Base-by-base conservation (phyloP, 2,329 filamentous ascomycete genomes). In the Hypoxylon sp. region DNA sequence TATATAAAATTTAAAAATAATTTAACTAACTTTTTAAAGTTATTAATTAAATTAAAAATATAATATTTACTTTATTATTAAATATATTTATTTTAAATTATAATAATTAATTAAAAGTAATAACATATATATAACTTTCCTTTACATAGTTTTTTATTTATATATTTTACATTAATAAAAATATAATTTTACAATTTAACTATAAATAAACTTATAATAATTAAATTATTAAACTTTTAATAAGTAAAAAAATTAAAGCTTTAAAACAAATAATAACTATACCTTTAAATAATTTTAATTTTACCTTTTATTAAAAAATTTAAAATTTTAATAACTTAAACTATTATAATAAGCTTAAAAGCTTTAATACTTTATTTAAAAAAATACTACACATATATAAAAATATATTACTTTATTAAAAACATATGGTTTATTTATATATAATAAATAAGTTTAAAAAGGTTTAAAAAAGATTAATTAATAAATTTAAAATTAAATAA, bases 91-190 rank as follows among this genome's bases (percentile, higher is more conserved):
- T 44, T 5, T 44, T 22, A 1, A 22, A 44, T 44, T 44, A 44
- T 17, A 44, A 44, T 19, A 19, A 44, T 19, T 44, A 44, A 9
- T 22, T 44, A 22, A 19, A 44, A 44, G 1, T 19, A 19, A 44
- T 44, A 44, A 10, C 3, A 6, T 19, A 1, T 22, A 6, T 5
- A 22, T 17, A 22, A 9, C 19, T 44, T n/a, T n/a, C 10, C 17
- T 44, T 19, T 19, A 44, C 22, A 44, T 44, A 44, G 19, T 1
- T 22, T 19, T 22, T 19, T n/a, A 44, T 44, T 19, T 44, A 44
- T 44, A 44, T 22, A 44, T 44, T 19, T 44, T 44, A 44, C 22
- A 44, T 44, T 44, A 44, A 44, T 44, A 22, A 44, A n/a, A 44
- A 44, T 44, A 11, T 44, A 19, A 44, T 22, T 8, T 44, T 44